These are phyloP conservation scores for Aspergillus brasiliensis DNA, from an alignment of 2,329 filamentous ascomycete genomes.

Conservation along the genomic window DNA sequence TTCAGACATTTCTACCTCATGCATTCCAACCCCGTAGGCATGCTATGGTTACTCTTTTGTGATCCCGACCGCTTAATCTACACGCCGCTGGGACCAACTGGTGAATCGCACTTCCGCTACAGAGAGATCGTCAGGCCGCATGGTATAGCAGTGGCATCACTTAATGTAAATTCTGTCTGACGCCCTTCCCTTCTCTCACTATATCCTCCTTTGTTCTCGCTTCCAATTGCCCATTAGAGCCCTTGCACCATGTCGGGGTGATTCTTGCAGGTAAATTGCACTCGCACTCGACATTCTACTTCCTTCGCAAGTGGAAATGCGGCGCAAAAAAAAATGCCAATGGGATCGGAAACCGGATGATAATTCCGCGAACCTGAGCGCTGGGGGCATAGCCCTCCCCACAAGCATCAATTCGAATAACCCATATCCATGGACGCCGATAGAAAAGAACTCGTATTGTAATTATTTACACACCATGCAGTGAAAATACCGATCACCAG, in stretches of 20 bases:
- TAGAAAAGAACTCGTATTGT: constrained; percentile 37
- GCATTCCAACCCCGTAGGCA: not conserved
- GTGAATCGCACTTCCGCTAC: not conserved
- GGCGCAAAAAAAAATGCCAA: not conserved
- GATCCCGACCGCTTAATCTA: not conserved
- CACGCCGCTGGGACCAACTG: not conserved
- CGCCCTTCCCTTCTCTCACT: not conserved
- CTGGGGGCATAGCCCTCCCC: not conserved
- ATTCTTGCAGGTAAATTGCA: not conserved
- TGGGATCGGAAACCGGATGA: not conserved
- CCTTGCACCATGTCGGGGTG: not conserved
- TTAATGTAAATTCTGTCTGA: not conserved
- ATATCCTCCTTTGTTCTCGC: no score
- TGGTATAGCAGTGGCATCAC: not conserved
- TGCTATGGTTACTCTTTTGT: not conserved
- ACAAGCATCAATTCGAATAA: constrained; percentile 18
- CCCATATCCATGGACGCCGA: constrained; percentile 32
- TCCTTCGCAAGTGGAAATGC: not conserved
- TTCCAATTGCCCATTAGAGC: not conserved
- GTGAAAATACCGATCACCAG: constrained; percentile 34
- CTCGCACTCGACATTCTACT: not conserved
- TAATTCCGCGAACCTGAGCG: not conserved
- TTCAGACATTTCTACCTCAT: not conserved
- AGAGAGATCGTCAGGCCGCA: not conserved
- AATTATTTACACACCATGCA: constrained; percentile 44